phyloP scores from a whole-genome alignment of 768 basidiomycete genomes.

The Trametes maxima region DNA sequence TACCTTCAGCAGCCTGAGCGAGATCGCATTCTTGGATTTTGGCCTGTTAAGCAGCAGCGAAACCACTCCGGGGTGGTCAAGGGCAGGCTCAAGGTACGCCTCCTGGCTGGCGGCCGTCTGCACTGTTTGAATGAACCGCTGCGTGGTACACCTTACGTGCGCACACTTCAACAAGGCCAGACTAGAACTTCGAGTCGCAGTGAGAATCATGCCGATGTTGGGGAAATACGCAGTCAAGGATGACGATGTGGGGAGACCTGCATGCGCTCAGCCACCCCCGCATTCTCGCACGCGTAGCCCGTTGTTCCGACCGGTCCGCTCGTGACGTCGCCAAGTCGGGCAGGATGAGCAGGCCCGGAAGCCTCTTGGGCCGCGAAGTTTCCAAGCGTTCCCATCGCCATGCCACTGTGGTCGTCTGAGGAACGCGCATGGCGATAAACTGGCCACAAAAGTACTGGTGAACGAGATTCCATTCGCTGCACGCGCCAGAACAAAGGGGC shows the following conservation, averaged over 20 bases:
- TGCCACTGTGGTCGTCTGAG: too few species aligned
- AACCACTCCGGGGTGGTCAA: constrained; percentile 62
- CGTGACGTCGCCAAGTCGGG: neutral
- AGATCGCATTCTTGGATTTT: constrained; percentile 87
- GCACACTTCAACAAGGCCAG: neutral
- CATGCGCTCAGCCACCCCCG: constrained; percentile 18
- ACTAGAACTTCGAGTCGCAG: neutral
- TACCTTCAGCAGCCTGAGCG: constrained; percentile 69
- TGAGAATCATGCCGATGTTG: constrained; percentile 1
- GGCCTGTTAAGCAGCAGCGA: constrained; percentile 82
- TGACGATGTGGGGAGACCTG: neutral
- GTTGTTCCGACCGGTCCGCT: neutral
- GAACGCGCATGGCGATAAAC: too few species aligned
- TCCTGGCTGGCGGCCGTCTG: constrained; percentile 23
- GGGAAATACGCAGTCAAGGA: neutral
- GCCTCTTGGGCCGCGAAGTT: too few species aligned
- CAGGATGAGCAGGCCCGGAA: neutral
- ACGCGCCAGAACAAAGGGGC: constrained; percentile 3
- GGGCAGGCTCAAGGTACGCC: constrained; percentile 52
- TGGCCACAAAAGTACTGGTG: neutral
- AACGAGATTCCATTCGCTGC: constrained; percentile 3
- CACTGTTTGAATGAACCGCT: constrained; percentile 14
- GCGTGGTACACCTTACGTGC: neutral
- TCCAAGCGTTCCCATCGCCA: too few species aligned
- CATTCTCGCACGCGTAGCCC: neutral